phyloP scores from a whole-genome alignment of 78 protist genomes.

The Fonticula alba region DNA sequence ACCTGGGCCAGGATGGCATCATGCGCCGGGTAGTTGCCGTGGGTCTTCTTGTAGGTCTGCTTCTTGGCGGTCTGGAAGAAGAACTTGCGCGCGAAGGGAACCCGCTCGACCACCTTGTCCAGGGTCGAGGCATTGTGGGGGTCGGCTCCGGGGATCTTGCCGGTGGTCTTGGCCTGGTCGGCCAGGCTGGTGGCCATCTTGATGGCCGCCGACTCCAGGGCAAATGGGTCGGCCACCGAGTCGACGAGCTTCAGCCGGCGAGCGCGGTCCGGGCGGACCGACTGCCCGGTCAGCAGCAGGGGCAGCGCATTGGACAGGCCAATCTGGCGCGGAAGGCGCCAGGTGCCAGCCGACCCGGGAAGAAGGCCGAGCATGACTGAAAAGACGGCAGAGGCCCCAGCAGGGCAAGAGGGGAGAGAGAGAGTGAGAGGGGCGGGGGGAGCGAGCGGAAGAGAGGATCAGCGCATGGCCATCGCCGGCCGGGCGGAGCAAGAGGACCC shows the following conservation, averaged over 20 bases:
- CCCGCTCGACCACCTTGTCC: conserved; percentile 8
- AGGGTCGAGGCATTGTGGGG: not conserved
- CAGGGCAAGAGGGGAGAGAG: conserved; percentile 32
- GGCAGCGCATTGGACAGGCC: conserved; percentile 33
- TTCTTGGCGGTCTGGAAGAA: not conserved
- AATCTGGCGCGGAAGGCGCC: conserved; percentile 61
- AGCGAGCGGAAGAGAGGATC: too few relatives aligned
- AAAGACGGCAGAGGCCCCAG: too few relatives aligned
- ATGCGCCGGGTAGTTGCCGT: conserved; percentile 50
- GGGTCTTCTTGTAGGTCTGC: conserved; percentile 20
- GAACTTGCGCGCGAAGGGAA: conserved; percentile 16
- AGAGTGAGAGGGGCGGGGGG: too few relatives aligned
- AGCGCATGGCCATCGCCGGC: conserved; percentile 47
- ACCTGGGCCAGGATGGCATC: conserved; percentile 26
- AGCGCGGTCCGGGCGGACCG: conserved; percentile 13
- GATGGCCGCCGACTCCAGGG: not conserved
- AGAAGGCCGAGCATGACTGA: conserved; percentile 70
- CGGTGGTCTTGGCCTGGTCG: not conserved
- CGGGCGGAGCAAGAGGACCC: conserved; percentile 38
- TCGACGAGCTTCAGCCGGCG: conserved; percentile 2
- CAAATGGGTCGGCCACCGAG: not conserved
- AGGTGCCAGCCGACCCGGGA: conserved; percentile 89
- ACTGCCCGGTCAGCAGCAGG: conserved; percentile 36
- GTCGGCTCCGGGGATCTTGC: too few relatives aligned
- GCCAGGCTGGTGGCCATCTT: not conserved